phyloP scores from a whole-genome alignment of 768 basidiomycete species.

The Chalciporus pseudorubinellus region DNA sequence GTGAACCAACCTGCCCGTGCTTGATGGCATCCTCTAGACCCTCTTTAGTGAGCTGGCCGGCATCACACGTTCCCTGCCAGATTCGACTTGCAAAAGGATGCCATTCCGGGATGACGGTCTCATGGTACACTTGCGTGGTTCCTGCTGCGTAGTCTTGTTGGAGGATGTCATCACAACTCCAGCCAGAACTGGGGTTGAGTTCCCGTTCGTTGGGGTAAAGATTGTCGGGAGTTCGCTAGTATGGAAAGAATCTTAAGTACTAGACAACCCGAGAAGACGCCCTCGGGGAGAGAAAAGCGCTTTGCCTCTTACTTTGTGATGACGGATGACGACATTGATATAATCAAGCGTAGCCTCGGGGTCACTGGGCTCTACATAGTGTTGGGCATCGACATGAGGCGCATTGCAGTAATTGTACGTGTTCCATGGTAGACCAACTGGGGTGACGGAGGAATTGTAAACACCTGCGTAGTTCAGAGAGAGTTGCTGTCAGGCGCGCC shows the following conservation, averaged over 20 bases:
- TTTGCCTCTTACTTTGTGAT: conserved; percentile 41
- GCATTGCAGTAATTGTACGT: conserved; percentile 57
- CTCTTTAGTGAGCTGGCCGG: conserved; percentile 45
- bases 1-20: conserved; percentile 37
- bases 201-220: conserved; percentile 42
- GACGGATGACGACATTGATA: conserved; percentile 43
- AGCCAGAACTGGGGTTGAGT: conserved; percentile 38
- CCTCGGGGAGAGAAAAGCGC: not conserved
- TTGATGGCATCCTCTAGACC: conserved; percentile 42
- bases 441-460: conserved; percentile 45
- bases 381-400: conserved; percentile 41
- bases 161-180: conserved; percentile 40
- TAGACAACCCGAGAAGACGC: not conserved
- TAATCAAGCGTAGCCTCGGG: conserved; percentile 36
- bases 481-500: conserved; percentile 7
- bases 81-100: conserved; percentile 45
- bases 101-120: conserved; percentile 36
- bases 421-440: conserved; percentile 41
- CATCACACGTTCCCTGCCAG: conserved; percentile 49
- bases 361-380: conserved; percentile 35
- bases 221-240: conserved; percentile 49
- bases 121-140: conserved; percentile 38
- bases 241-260: not conserved
- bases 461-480: conserved; percentile 30
- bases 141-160: conserved; percentile 41